Conservation (phyloP, 495 filamentous ascomycete genomes). For the Articulospora tetracladia region DNA sequence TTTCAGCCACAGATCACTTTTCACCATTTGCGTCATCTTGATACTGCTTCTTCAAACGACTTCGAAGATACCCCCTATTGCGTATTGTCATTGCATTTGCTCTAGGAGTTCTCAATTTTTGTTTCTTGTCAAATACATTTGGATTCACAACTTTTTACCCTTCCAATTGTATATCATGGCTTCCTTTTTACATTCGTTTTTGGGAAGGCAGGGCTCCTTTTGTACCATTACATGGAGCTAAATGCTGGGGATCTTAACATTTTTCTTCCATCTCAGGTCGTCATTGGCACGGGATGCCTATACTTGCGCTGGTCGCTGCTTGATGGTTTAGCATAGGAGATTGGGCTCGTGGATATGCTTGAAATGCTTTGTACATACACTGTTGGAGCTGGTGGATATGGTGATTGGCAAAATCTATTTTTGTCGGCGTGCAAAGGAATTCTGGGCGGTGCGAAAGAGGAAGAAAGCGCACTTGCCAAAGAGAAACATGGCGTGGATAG, state of each 20-base stretch:
- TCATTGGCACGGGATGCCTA: not conserved
- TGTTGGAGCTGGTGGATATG: not conserved
- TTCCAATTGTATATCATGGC: not conserved
- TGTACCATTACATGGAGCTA: not conserved
- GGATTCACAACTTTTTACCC: not conserved
- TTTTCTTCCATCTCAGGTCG: not conserved
- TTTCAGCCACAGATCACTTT: not conserved
- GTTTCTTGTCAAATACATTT: not conserved
- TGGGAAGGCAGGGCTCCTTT: not conserved
- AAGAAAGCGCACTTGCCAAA: not conserved
- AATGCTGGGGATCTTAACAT: not conserved
- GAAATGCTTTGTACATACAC: not conserved
- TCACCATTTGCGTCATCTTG: not conserved
- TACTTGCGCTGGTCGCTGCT: not conserved
- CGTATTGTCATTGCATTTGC: not conserved
- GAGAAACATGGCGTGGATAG: not conserved
- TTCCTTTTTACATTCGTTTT: too few species aligned
- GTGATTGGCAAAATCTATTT: not conserved
- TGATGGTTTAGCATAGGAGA: not conserved
- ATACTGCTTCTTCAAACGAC: not conserved
- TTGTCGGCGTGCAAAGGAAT: too few species aligned
- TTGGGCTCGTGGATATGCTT: not conserved
- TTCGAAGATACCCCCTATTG: constrained; percentile 7
- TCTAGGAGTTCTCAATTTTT: not conserved
- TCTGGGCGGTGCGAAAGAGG: not conserved